Evolutionary conservation across 306 rosid species (phyloP).

Genomic region (Argentina anserina): DNA sequence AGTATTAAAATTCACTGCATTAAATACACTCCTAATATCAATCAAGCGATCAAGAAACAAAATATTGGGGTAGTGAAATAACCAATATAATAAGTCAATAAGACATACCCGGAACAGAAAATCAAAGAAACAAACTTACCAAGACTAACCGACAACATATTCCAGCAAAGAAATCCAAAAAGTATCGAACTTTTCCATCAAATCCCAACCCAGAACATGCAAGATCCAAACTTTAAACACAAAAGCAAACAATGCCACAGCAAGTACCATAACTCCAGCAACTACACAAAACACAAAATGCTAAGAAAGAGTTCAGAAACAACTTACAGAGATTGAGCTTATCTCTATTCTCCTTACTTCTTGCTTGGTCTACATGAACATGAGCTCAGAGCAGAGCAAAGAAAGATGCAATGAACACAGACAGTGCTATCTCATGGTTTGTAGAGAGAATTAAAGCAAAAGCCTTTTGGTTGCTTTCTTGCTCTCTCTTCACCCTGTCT

Average conservation of each 20-base stretch:
- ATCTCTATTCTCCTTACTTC: slow-evolving; percentile 12
- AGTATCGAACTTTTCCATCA: slow-evolving; percentile 12
- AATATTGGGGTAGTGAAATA: not conserved
- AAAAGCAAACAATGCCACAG: not conserved
- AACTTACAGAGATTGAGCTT: slow-evolving; percentile 47
- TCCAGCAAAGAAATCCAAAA: slow-evolving; percentile 12
- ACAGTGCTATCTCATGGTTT: slow-evolving; percentile 14
- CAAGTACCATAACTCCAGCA: not conserved
- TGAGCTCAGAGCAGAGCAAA: slow-evolving; percentile 25
- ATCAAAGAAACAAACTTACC: slow-evolving; percentile 19
- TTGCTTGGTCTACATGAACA: slow-evolving; percentile 25
- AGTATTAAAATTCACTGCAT: not conserved
- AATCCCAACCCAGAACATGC: slow-evolving; percentile 14
- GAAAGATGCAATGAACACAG: slow-evolving; percentile 25
- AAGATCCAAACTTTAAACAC: slow-evolving; percentile 12
- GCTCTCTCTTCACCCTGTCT: not conserved
- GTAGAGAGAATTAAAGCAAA: not conserved
- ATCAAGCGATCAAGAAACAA: not conserved
- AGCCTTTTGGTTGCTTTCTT: slow-evolving; percentile 1
- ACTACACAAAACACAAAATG: not conserved
- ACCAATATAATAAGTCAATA: not conserved
- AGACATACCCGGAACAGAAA: slow-evolving; percentile 12
- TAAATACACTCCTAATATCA: not conserved
- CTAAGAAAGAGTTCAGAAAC: not conserved
- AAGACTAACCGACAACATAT: slow-evolving; percentile 22